A percentile compares a stretch with the other conserved stretches of the same genome.
Evolutionary conservation across 176 grass and related monocot species (phyloP).

Genomic region (Pharus latifolius): DNA sequence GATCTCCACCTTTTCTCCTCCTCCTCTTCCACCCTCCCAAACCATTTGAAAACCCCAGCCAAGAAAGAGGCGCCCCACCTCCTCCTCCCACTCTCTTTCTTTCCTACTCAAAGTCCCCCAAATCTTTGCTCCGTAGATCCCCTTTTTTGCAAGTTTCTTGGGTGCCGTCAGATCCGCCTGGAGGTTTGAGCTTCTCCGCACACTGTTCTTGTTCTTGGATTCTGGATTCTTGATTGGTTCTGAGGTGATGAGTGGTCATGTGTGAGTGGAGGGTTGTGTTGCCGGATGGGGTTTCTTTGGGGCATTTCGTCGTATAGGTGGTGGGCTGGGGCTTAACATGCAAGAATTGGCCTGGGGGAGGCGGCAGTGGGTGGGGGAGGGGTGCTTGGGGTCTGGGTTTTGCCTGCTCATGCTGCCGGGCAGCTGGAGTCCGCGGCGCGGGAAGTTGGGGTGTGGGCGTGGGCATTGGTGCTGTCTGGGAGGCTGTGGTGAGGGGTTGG

Average conservation of each 20-base stretch:
- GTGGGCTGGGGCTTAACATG: conserved; percentile 43
- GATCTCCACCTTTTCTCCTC: neutral
- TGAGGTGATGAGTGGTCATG: neutral
- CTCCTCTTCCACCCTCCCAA: conserved; percentile 11
- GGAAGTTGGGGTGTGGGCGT: conserved; percentile 33
- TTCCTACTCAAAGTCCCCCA: too few relatives aligned
- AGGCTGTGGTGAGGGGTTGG: neutral
- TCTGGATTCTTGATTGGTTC: conserved; percentile 9
- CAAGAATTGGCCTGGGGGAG: conserved; percentile 19
- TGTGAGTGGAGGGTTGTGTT: neutral
- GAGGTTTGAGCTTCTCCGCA: neutral
- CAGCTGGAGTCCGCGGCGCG: conserved; percentile 29
- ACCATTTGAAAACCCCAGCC: conserved; percentile 49
- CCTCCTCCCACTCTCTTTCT: too few relatives aligned
- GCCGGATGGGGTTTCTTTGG: conserved; percentile 11
- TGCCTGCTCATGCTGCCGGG: conserved; percentile 44
- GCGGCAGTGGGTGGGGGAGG: conserved; percentile 31
- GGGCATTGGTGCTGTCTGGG: conserved; percentile 4
- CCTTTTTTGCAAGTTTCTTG: conserved; percentile 17
- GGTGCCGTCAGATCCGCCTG: conserved; percentile 15
- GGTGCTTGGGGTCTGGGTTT: conserved; percentile 32
- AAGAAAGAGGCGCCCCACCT: too few relatives aligned
- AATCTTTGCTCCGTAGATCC: conserved; percentile 2
- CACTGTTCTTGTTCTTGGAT: neutral
- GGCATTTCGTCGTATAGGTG: conserved; percentile 32